Conservation (phyloP, 192 early-diverging fungal genomes). For the Linnemannia exigua region DNA sequence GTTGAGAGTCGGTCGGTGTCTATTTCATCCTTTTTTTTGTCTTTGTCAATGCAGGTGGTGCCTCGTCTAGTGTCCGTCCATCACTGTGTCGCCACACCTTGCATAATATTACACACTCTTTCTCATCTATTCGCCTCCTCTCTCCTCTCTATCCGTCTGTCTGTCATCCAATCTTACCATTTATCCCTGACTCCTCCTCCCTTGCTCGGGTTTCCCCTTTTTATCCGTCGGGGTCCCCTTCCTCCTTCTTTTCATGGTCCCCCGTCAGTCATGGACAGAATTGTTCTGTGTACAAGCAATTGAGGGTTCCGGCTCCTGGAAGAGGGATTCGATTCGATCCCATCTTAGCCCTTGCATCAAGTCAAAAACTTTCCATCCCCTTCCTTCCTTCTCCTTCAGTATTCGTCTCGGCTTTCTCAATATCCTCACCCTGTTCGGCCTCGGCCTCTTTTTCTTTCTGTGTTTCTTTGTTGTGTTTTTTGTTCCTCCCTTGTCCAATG, state of each 20-base stretch:
- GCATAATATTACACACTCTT: not conserved
- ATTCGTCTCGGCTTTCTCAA: not conserved
- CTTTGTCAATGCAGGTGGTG: not conserved
- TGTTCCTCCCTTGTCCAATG: no score
- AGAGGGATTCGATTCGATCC: not conserved
- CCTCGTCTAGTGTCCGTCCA: not conserved
- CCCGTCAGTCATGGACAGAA: not conserved
- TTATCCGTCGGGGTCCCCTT: not conserved
- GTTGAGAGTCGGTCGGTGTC: not conserved
- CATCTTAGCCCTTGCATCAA: not conserved
- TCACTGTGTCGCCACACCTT: not conserved
- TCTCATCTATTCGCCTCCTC: not conserved
- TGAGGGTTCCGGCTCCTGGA: not conserved
- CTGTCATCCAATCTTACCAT: not conserved
- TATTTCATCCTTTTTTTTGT: not conserved
- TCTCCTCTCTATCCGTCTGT: not conserved
- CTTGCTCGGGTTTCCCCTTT: constrained; percentile 1
- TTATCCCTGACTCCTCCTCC: no score
- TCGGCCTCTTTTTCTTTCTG: not conserved
- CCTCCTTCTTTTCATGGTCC: no score
- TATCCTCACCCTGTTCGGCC: no score
- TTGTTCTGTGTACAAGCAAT: not conserved
- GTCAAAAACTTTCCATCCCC: not conserved
- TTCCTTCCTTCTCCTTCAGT: not conserved
- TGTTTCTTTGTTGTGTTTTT: no score